Evolutionary conservation across 163 green algal species (phyloP).

Genomic region (Scenedesmus sp.): DNA sequence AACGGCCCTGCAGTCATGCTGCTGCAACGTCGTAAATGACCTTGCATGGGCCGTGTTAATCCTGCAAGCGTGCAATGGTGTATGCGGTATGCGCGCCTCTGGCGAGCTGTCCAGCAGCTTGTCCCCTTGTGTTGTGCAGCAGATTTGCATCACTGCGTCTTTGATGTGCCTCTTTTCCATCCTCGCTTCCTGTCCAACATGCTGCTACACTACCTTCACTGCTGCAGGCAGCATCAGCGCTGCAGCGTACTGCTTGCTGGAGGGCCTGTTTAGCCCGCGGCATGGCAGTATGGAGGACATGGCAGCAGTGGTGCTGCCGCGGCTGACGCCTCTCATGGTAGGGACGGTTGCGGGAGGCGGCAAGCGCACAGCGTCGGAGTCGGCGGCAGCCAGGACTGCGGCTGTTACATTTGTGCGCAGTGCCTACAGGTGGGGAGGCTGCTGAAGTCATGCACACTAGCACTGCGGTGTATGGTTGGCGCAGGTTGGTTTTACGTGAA

Average conservation of each 20-base stretch:
- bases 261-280: constrained; percentile 53
- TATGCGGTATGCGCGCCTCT: no score
- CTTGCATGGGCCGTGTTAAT: background rate
- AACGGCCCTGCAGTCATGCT: background rate
- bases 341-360: background rate
- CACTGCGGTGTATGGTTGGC: background rate
- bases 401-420: constrained; percentile 57
- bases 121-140: background rate
- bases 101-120: no score
- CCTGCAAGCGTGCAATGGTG: background rate
- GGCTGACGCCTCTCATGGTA: constrained; percentile 65
- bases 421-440: constrained; percentile 53
- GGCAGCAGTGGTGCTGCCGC: constrained; percentile 61
- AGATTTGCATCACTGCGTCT: background rate
- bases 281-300: constrained; percentile 62
- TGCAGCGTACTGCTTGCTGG: constrained; percentile 61
- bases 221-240: constrained; percentile 45
- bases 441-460: no score
- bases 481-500: no score
- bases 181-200: background rate
- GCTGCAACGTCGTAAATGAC: background rate
- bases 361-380: constrained; percentile 47
- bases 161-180: background rate
- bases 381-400: constrained; percentile 15
- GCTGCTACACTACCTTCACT: background rate